These are phyloP conservation scores for Aureobasidium pullulans DNA, from an alignment of 2,329 filamentous ascomycete genomes.

Conservation along the genomic window DNA sequence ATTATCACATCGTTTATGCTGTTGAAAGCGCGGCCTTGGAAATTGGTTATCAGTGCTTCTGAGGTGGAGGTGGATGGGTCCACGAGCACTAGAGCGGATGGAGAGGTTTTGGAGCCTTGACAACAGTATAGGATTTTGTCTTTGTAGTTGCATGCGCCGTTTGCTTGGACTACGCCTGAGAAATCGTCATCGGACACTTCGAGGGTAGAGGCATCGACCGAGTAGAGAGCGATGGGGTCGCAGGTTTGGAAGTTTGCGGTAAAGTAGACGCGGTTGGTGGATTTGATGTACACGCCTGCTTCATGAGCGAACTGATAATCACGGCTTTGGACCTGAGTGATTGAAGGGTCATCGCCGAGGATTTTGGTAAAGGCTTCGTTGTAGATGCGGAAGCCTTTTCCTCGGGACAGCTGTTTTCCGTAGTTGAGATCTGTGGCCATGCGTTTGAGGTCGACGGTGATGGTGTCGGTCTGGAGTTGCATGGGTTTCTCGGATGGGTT, in stretches of 20 bases:
- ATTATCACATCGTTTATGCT: conserved; percentile 51
- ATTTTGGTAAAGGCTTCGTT: neutral
- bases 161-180: conserved; percentile 15
- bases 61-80: conserved; percentile 14
- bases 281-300: conserved; percentile 20
- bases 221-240: conserved; percentile 19
- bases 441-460: conserved; percentile 10
- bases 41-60: conserved; percentile 46
- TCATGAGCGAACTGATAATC: conserved; percentile 26
- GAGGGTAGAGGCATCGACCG: conserved; percentile 20
- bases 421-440: conserved; percentile 7
- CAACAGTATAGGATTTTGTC: conserved; percentile 18
- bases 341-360: neutral
- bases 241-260: conserved; percentile 25
- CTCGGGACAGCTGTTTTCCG: neutral
- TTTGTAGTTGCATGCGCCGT: conserved; percentile 20
- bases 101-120: conserved; percentile 18
- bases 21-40: conserved; percentile 53
- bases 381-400: conserved; percentile 7
- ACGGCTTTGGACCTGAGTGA: conserved; percentile 9
- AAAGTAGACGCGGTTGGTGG: conserved; percentile 27
- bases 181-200: conserved; percentile 11
- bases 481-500: neutral
- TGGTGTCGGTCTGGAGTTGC: neutral
- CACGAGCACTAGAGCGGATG: conserved; percentile 15